Evolutionary conservation across 1,139 yeast species (phyloP).

Genomic region (Suzukiozyma palmioleophila): DNA sequence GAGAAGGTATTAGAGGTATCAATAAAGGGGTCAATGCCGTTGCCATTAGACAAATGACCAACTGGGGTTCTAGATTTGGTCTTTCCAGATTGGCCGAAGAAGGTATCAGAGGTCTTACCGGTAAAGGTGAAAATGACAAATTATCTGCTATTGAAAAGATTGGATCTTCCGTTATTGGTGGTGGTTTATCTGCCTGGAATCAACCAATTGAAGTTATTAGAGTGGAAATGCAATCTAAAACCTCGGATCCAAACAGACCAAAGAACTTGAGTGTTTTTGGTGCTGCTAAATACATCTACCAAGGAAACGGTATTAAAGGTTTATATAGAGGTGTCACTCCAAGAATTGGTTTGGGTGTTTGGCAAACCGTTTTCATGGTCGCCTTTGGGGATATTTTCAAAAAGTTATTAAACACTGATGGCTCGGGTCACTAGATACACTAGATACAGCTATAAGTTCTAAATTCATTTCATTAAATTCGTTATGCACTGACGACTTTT

Average conservation of each 20-base stretch:
- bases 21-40: slow-evolving; percentile 99
- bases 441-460: not conserved
- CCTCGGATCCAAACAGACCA: slow-evolving; percentile 91
- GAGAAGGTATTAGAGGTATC: slow-evolving; percentile 89
- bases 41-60: slow-evolving; percentile 96
- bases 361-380: slow-evolving; percentile 99
- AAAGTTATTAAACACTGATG: slow-evolving; percentile 41
- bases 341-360: slow-evolving; percentile 90
- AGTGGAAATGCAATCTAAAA: slow-evolving; percentile 96
- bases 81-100: slow-evolving; percentile 90
- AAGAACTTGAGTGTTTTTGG: slow-evolving; percentile 78
- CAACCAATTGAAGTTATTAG: slow-evolving; percentile 97
- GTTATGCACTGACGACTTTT: too few relatives aligned
- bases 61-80: slow-evolving; percentile 98
- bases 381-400: slow-evolving; percentile 90
- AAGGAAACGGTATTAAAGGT: slow-evolving; percentile 81
- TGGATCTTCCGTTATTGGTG: slow-evolving; percentile 86
- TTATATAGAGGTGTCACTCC: slow-evolving; percentile 96
- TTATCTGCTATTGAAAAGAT: slow-evolving; percentile 77
- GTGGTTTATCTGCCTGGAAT: slow-evolving; percentile 97
- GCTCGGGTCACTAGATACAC: slow-evolving; percentile 31
- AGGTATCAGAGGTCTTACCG: slow-evolving; percentile 58
- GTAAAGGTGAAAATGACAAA: slow-evolving; percentile 58
- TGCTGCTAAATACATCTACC: slow-evolving; percentile 78
- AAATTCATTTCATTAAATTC: not conserved